Evolutionary conservation across 73 alveolate genomes (phyloP), one percentile per base, ranked within the genome.

Genomic region (Breviolum minutum): DNA sequence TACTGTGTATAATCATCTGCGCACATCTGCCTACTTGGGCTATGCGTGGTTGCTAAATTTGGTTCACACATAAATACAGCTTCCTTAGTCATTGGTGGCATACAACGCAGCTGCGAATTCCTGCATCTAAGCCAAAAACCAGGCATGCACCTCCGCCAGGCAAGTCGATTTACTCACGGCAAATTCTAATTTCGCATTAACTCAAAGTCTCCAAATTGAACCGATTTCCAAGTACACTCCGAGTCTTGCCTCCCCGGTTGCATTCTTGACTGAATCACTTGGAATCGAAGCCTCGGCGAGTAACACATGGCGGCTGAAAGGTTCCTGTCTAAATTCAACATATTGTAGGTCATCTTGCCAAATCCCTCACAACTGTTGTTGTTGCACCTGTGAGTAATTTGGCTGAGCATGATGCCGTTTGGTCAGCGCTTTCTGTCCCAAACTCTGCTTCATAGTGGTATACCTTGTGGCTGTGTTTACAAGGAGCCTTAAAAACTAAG

Each of bases 391-490:
- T 40, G 5, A 40, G 54, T 40, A 40, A 40, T 40, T 40, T 40
- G 3, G 54, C 54, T 77, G 62, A 29, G 86, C 86, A 77, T 9
- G 24, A 77, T 12, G n/a, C 86, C n/a, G 86, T 29, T 62, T 73
- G 82, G 16, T 77, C 86, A 29, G 11, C 73, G 71, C 63, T 48
- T 26, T 89, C 96, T 6, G 63, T 77, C 24, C 87, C 96, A 69
- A 70, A 70, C 73, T 89, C 96, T 20, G 83, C 29, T 77, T 89
- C 96, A 27, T 89, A 89, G 40, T 77, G 96, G 26, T 89, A 89
- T n/a, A 89, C 96, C 96, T 89, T 30, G 32, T 10, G n/a, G 82
- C 66, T 9, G 81, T 17, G 30, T 12, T 32, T 48, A 13, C 63
- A 6, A 10, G 4, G 17, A 30, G 8, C 64, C 24, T 66, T 14